phyloP scores from a whole-genome alignment of 192 early-diverging fungal species.

The Entomortierella parvispora region DNA sequence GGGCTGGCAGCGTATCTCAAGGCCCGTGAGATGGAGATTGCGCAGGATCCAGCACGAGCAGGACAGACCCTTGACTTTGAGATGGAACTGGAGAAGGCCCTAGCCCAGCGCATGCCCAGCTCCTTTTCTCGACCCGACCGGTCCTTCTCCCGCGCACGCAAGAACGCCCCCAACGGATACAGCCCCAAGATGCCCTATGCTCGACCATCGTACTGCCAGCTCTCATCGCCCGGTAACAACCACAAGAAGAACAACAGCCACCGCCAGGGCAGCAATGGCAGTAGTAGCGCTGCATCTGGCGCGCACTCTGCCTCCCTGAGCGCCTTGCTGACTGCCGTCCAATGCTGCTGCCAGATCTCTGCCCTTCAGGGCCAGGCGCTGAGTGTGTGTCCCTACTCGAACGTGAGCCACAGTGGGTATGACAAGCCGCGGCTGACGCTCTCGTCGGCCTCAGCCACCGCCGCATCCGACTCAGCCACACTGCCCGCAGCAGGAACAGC shows the following conservation, averaged over 20 bases:
- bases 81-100: constrained; percentile 44
- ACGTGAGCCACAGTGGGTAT: constrained; percentile 37
- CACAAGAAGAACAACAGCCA: neutral
- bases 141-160: constrained; percentile 10
- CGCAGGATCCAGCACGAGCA: constrained; percentile 30
- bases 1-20: constrained; percentile 47
- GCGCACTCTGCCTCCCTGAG: constrained; percentile 15
- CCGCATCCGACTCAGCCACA: too few species aligned
- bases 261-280: neutral
- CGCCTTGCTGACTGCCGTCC: constrained; percentile 4
- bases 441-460: neutral
- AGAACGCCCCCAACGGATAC: constrained; percentile 6
- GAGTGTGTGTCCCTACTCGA: constrained; percentile 37
- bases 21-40: constrained; percentile 44
- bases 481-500: neutral
- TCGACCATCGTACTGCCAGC: constrained; percentile 40
- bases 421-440: constrained; percentile 3
- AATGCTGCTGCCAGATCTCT: constrained; percentile 50
- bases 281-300: neutral
- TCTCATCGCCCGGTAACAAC: constrained; percentile 7
- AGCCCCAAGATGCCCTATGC: constrained; percentile 28
- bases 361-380: constrained; percentile 40
- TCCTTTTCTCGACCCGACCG: constrained; percentile 45
- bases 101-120: constrained; percentile 39
- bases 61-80: constrained; percentile 48